These are phyloP conservation scores for Ajuga reptans DNA, from an alignment of 305 asterid species.

Conservation along the genomic window DNA sequence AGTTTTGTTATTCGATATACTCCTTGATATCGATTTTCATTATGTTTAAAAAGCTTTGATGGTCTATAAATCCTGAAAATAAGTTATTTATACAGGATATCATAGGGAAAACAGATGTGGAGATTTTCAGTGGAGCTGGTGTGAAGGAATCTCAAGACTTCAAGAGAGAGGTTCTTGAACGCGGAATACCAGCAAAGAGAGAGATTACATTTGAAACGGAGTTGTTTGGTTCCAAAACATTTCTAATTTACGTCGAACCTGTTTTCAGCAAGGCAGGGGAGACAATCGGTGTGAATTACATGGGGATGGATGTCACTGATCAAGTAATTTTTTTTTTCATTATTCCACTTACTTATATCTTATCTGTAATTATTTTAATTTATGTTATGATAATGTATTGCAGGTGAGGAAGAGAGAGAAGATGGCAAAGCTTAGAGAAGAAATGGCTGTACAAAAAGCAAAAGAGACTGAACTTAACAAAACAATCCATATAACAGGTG, in stretches of 20 bases:
- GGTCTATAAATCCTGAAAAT: too few relatives aligned
- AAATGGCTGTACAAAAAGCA: conserved; percentile 86
- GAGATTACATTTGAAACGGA: conserved; percentile 86
- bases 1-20: too few relatives aligned
- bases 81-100: conserved; percentile 60
- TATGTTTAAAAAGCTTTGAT: too few relatives aligned
- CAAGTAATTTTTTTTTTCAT: too few relatives aligned
- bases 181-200: conserved; percentile 71
- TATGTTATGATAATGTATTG: too few relatives aligned
- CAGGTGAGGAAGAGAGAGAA: conserved; percentile 82
- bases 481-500: conserved; percentile 53
- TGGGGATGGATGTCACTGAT: conserved; percentile 97
- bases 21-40: too few relatives aligned
- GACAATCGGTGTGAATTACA: conserved; percentile 77
- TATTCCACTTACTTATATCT: too few relatives aligned
- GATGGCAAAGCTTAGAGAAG: conserved; percentile 77
- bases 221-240: conserved; percentile 74
- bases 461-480: conserved; percentile 88
- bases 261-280: conserved; percentile 82
- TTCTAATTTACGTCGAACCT: conserved; percentile 58
- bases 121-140: conserved; percentile 73
- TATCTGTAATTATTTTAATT: too few relatives aligned
- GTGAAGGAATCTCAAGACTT: conserved; percentile 93
- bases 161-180: conserved; percentile 73
- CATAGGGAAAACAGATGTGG: conserved; percentile 90